Evolutionary conservation across 495 filamentous ascomycete genomes (phyloP).

Genomic region (Cladorrhinum samala): DNA sequence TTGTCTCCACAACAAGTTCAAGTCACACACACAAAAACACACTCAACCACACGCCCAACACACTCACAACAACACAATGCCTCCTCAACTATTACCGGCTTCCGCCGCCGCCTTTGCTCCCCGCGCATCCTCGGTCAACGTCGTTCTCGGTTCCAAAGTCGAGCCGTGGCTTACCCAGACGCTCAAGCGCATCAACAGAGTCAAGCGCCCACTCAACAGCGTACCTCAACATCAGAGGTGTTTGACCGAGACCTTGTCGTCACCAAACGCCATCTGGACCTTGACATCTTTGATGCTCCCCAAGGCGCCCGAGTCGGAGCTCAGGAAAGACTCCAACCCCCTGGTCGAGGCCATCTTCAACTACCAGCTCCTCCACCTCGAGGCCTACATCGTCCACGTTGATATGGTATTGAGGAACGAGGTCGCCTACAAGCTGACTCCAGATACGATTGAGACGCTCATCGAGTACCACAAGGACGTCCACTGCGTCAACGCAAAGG

Average conservation of each 20-base stretch:
- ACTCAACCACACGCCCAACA: slow-evolving; percentile 17
- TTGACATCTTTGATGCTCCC: slow-evolving; percentile 89
- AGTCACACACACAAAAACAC: slow-evolving; percentile 10
- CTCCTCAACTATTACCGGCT: slow-evolving; percentile 83
- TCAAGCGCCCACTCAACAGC: slow-evolving; percentile 97
- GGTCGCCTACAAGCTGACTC: slow-evolving; percentile 97
- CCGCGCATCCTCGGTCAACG: slow-evolving; percentile 80
- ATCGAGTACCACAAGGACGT: slow-evolving; percentile 97
- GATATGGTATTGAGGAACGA: slow-evolving; percentile 98
- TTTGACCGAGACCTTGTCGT: slow-evolving; percentile 92
- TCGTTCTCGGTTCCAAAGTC: slow-evolving; percentile 89
- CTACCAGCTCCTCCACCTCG: slow-evolving; percentile 89
- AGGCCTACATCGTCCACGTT: slow-evolving; percentile 98
- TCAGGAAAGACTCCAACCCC: slow-evolving; percentile 79
- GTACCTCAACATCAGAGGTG: slow-evolving; percentile 95
- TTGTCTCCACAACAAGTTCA: no score
- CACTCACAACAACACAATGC: slow-evolving; percentile 58
- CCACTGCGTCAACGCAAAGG: slow-evolving; percentile 84
- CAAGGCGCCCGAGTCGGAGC: slow-evolving; percentile 82
- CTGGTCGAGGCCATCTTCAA: slow-evolving; percentile 88
- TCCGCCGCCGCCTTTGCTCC: slow-evolving; percentile 97
- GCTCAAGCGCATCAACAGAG: slow-evolving; percentile 91
- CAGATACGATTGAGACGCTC: slow-evolving; percentile 89
- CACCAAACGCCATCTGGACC: slow-evolving; percentile 89
- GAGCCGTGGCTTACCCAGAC: slow-evolving; percentile 97